Base-by-base conservation (phyloP, 371 early-diverging fungal genomes). In the Umbelopsis sp. region DNA sequence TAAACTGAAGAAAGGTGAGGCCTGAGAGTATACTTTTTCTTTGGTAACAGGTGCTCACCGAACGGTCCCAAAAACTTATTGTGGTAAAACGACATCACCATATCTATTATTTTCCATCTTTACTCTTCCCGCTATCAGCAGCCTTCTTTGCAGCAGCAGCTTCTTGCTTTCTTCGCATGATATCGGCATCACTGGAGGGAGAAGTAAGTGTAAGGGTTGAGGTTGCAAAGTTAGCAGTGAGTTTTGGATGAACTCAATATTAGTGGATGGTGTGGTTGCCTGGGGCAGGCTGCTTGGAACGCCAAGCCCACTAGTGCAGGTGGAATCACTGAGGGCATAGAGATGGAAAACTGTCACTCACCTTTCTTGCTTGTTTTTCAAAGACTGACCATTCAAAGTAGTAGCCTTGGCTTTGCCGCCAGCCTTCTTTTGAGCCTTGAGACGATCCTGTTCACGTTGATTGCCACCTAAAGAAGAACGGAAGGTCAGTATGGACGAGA, bases 141-240 rank as follows among this genome's bases (percentile, higher is more conserved):
- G 70, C 71, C 51, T 79, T 83, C 66, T 74, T 80, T 11, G 76
- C 78, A n/a, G 71, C 73, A 14, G 83, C 83, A 63, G 82, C 83
- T 69, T 81, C 81, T 74, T 86, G 86, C 67, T 86, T 86, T 63
- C 79, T 76, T 67, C 86, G 83, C 86, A 86, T 84, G 65, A 84
- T 84, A 52, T 81, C 87, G 72, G 87, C 87, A 70, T 86, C 87
- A 74, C 87, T 86, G 37, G 12, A 35, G 32, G 41, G 2, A 41
- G 41, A 12, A 12, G 41, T 41, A 12, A 41, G 12, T 29, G 41
- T 41, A 41, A 12, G 41, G 12, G 12, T 10, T 7, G 41, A 41
- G 41, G 41, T 41, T 7, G 48, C 29, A 65, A 35, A 50, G 25
- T 57, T 57, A 57, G 57, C 29, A 57, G 29, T 35, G 29, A 57